Conservation (phyloP, 495 filamentous ascomycete genomes). For the Penicillium herquei region DNA sequence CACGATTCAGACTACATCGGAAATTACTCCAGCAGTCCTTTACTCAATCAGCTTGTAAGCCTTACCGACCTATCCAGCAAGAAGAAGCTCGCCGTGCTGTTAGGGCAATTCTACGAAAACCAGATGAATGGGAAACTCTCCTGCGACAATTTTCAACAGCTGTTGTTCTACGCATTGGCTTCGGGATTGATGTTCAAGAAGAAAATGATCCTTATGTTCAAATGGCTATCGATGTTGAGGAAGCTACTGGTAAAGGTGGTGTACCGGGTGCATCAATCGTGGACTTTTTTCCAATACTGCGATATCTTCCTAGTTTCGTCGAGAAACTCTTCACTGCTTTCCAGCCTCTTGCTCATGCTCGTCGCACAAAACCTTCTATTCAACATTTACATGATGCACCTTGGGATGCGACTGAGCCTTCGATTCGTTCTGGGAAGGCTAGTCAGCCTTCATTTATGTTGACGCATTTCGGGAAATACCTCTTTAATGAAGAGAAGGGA, state of each 20-base stretch:
- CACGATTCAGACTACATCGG: constrained; percentile 45
- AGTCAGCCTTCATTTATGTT: constrained; percentile 32
- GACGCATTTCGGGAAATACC: constrained; percentile 17
- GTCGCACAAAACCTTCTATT: constrained; percentile 12
- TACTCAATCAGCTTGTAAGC: constrained; percentile 15
- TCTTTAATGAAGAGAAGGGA: constrained; percentile 19
- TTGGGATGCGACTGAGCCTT: constrained; percentile 40
- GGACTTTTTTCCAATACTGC: constrained; percentile 39
- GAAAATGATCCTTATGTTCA: constrained; percentile 44
- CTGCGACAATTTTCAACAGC: constrained; percentile 16
- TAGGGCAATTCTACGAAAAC: constrained; percentile 5
- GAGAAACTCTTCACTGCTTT: constrained; percentile 21
- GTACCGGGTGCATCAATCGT: constrained; percentile 41
- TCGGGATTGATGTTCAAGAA: constrained; percentile 40
- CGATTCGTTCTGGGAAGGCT: constrained; percentile 34
- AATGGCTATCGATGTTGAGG: constrained; percentile 41
- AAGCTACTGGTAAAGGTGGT: constrained; percentile 43
- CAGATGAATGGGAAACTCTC: constrained; percentile 15
- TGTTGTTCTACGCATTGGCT: constrained; percentile 42
- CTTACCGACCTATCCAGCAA: constrained; percentile 13
- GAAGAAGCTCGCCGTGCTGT: constrained; percentile 17
- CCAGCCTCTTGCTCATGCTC: constrained; percentile 18
- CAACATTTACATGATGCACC: constrained; percentile 30
- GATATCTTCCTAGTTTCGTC: constrained; percentile 18
- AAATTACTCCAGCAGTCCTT: constrained; percentile 37